Evolutionary conservation across 352 stramenopile genomes (phyloP).

Genomic region (Globisporangium nagaii): DNA sequence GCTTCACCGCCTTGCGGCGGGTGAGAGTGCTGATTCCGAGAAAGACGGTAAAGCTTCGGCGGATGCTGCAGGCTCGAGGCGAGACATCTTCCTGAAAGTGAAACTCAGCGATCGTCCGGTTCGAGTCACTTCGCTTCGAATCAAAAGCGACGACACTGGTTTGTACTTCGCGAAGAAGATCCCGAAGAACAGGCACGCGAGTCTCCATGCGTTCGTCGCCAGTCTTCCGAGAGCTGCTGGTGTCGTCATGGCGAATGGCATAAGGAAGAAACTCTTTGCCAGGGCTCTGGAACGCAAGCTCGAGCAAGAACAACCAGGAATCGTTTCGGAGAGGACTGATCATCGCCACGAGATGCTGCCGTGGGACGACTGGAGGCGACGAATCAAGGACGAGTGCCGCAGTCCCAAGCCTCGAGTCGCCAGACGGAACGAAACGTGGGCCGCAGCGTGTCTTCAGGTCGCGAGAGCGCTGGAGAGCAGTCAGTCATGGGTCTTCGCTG

Average conservation of each 20-base stretch:
- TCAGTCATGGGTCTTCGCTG: slow-evolving; percentile 29
- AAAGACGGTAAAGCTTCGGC: background rate
- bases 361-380: slow-evolving; percentile 28
- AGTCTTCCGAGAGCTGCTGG: slow-evolving; percentile 33
- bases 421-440: slow-evolving; percentile 34
- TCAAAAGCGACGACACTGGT: slow-evolving; percentile 23
- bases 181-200: slow-evolving; percentile 22
- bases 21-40: background rate
- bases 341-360: slow-evolving; percentile 7
- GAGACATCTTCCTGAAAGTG: slow-evolving; percentile 29
- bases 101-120: slow-evolving; percentile 34
- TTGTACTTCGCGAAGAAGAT: slow-evolving; percentile 37
- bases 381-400: slow-evolving; percentile 11
- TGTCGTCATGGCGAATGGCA: slow-evolving; percentile 23
- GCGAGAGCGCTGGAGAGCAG: slow-evolving; percentile 29
- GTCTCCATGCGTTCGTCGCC: slow-evolving; percentile 37
- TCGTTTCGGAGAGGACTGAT: slow-evolving; percentile 6
- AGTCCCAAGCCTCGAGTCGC: background rate
- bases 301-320: background rate
- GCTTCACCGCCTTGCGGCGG: slow-evolving; percentile 18
- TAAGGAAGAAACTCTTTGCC: slow-evolving; percentile 22
- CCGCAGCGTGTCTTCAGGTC: slow-evolving; percentile 28
- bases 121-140: slow-evolving; percentile 29
- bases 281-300: slow-evolving; percentile 17
- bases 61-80: background rate